Evolutionary conservation across 2,329 filamentous ascomycete species (phyloP).

Genomic region (Verticillium tricorpus): DNA sequence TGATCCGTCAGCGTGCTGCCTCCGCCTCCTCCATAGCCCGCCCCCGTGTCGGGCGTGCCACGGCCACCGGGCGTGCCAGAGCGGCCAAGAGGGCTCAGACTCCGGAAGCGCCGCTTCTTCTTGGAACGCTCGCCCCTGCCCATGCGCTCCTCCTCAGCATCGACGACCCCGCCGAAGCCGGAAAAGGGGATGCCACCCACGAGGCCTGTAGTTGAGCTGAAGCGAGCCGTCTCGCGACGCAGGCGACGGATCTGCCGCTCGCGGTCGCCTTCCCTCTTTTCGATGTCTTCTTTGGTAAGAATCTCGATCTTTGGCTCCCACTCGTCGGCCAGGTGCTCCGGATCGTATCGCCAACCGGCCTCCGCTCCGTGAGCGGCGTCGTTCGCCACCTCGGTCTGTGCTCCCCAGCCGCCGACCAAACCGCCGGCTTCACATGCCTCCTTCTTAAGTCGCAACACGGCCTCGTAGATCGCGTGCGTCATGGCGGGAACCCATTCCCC

Average conservation of each 20-base stretch:
- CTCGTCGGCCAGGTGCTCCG: slow-evolving; percentile 77
- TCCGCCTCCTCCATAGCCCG: slow-evolving; percentile 64
- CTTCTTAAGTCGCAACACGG: slow-evolving; percentile 88
- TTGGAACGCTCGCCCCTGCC: slow-evolving; percentile 89
- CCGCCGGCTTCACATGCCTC: slow-evolving; percentile 92
- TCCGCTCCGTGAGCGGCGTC: slow-evolving; percentile 78
- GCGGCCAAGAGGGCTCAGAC: slow-evolving; percentile 74
- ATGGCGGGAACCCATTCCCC: slow-evolving; percentile 94
- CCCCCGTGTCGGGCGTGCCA: slow-evolving; percentile 73
- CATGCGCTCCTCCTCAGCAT: slow-evolving; percentile 72
- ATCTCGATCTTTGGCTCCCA: slow-evolving; percentile 81
- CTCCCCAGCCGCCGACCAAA: slow-evolving; percentile 66
- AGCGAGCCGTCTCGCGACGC: slow-evolving; percentile 85
- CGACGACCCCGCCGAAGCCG: slow-evolving; percentile 39
- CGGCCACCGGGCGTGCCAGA: slow-evolving; percentile 63
- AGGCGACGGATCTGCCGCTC: slow-evolving; percentile 85
- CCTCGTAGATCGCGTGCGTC: slow-evolving; percentile 95
- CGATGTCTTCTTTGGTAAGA: slow-evolving; percentile 92
- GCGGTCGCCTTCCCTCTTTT: slow-evolving; percentile 90
- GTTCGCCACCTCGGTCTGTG: slow-evolving; percentile 70
- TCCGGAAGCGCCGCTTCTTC: slow-evolving; percentile 90
- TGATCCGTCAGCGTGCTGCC: slow-evolving; percentile 64
- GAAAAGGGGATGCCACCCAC: slow-evolving; percentile 65
- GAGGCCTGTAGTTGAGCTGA: slow-evolving; percentile 82
- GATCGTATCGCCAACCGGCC: slow-evolving; percentile 93